These are phyloP conservation scores for Obba rivulosa DNA, from an alignment of 768 basidiomycete species.

Conservation along the genomic window DNA sequence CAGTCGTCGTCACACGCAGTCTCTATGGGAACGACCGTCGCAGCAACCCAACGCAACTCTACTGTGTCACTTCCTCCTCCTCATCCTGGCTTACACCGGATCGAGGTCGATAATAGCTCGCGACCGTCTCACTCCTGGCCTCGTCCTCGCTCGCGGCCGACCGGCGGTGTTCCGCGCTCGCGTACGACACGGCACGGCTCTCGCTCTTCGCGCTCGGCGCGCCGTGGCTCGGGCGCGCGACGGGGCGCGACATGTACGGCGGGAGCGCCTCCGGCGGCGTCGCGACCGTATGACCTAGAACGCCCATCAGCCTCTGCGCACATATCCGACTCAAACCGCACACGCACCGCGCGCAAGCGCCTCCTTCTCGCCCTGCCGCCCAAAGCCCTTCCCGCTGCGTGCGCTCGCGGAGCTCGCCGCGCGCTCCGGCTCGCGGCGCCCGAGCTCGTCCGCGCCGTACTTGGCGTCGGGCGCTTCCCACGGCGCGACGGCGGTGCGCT, in stretches of 20 bases:
- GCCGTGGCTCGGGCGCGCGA: slow-evolving; percentile 13
- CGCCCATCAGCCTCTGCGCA: not conserved
- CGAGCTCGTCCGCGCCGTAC: not conserved
- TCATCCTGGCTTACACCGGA: too few relatives aligned
- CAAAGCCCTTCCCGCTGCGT: slow-evolving; percentile 61
- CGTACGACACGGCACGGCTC: too few relatives aligned
- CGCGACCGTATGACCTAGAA: slow-evolving; percentile 47
- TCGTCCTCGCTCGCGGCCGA: too few relatives aligned
- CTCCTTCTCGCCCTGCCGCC: slow-evolving; percentile 73
- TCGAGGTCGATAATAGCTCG: too few relatives aligned
- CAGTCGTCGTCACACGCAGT: too few relatives aligned
- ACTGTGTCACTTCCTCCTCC: too few relatives aligned
- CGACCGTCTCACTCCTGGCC: too few relatives aligned
- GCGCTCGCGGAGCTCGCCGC: slow-evolving; percentile 14
- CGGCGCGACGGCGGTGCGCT: slow-evolving; percentile 25
- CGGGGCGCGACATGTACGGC: slow-evolving; percentile 35
- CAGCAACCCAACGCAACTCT: too few relatives aligned
- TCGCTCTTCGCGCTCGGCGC: slow-evolving; percentile 8
- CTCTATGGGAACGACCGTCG: too few relatives aligned
- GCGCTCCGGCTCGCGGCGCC: slow-evolving; percentile 12
- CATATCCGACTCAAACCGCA: slow-evolving; percentile 8
- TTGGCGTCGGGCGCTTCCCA: slow-evolving; percentile 9
- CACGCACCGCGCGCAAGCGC: slow-evolving; percentile 60
- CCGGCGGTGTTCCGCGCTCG: too few relatives aligned
- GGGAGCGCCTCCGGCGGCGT: slow-evolving; percentile 54